phyloP scores from a whole-genome alignment of 192 early-diverging fungal genomes.

The Glomus cerebriforme region DNA sequence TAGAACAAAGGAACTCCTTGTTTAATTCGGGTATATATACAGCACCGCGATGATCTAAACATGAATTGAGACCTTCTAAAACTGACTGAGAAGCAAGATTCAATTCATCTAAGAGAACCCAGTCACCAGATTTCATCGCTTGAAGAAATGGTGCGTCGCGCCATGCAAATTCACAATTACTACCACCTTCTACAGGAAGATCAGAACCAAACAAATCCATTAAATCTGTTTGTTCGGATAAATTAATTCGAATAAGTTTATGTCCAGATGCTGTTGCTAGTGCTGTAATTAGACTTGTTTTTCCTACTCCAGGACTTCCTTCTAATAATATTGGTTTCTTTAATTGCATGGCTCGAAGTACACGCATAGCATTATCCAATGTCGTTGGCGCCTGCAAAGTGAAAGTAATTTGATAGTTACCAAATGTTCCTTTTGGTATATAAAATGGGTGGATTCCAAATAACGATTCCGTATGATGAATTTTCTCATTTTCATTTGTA shows the following conservation, averaged over 20 bases:
- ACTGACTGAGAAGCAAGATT: slow-evolving; percentile 99
- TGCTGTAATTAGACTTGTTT: slow-evolving; percentile 86
- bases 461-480: slow-evolving; percentile 12
- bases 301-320: slow-evolving; percentile 97
- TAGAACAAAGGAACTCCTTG: slow-evolving; percentile 74
- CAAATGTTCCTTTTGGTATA: slow-evolving; percentile 64
- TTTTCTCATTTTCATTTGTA: slow-evolving; percentile 23
- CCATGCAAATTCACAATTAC: slow-evolving; percentile 91
- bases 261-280: slow-evolving; percentile 83
- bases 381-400: slow-evolving; percentile 91
- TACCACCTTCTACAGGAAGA: slow-evolving; percentile 90
- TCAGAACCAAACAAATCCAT: slow-evolving; percentile 99
- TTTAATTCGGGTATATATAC: slow-evolving; percentile 98
- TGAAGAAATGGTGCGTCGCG: slow-evolving; percentile 95
- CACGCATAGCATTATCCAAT: slow-evolving; percentile 77
- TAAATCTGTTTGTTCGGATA: slow-evolving; percentile 97
- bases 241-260: slow-evolving; percentile 89
- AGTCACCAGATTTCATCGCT: slow-evolving; percentile 94
- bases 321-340: slow-evolving; percentile 92
- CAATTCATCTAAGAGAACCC: slow-evolving; percentile 97
- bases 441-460: slow-evolving; percentile 86
- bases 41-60: slow-evolving; percentile 93
- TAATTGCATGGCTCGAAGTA: slow-evolving; percentile 89
- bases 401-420: slow-evolving; percentile 63
- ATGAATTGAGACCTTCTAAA: slow-evolving; percentile 97